Conservation (phyloP, 805 yeast genomes). For the Kodamaea kakaduensis region DNA sequence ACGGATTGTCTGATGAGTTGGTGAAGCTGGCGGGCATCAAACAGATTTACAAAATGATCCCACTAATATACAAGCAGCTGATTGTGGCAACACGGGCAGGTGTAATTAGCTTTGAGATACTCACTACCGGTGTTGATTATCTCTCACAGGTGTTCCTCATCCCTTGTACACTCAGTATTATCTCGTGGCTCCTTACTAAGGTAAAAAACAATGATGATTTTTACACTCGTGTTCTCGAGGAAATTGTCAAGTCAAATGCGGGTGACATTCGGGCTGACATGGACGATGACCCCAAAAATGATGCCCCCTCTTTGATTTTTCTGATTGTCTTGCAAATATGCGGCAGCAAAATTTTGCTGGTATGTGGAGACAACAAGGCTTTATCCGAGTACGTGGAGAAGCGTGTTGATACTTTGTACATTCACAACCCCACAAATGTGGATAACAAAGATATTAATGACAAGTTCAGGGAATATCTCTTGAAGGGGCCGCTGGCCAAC, state of each 20-base stretch:
- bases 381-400: slow-evolving; percentile 12
- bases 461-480: slow-evolving; percentile 3
- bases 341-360: slow-evolving; percentile 16
- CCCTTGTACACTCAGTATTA: slow-evolving; percentile 41
- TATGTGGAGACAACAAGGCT: slow-evolving; percentile 15
- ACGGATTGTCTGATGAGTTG: slow-evolving; percentile 82
- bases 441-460: slow-evolving; percentile 6
- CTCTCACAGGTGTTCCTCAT: slow-evolving; percentile 77
- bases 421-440: slow-evolving; percentile 2
- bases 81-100: slow-evolving; percentile 55
- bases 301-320: slow-evolving; percentile 17
- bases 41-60: slow-evolving; percentile 66
- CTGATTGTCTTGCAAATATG: slow-evolving; percentile 24
- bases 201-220: slow-evolving; percentile 12
- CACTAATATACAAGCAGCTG: slow-evolving; percentile 71
- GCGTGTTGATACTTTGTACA: slow-evolving; percentile 11
- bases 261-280: slow-evolving; percentile 13
- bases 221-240: slow-evolving; percentile 21
- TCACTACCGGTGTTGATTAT: slow-evolving; percentile 80
- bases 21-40: slow-evolving; percentile 61
- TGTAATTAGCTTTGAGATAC: slow-evolving; percentile 52
- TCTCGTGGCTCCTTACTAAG: slow-evolving; percentile 26
- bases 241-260: slow-evolving; percentile 21
- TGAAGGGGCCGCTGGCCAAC: slow-evolving; percentile 2
- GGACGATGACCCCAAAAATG: slow-evolving; percentile 11